Evolutionary conservation across 2,329 filamentous ascomycete species (phyloP), one percentile per base, ranked within the genome.

Genomic region (Verticillium klebahnii): DNA sequence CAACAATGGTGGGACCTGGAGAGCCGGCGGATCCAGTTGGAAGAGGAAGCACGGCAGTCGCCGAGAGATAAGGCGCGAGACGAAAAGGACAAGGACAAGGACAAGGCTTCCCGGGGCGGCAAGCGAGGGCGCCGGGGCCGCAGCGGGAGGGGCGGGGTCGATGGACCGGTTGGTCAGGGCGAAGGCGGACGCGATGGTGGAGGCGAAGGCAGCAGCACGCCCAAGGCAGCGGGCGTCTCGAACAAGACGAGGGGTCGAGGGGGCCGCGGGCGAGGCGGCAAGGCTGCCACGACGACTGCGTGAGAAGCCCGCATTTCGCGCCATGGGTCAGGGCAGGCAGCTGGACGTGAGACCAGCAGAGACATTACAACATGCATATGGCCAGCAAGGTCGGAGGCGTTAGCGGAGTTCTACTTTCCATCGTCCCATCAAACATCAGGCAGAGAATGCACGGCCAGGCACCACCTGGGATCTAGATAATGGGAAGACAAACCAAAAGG

Each of bases 1-100:
- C 92, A 97, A 72, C 89, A 96, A 72, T 97, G 93, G 93, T 97
- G 93, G 93, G 92, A 96, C 67, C 88, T 90, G 65, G 93, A 97
- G 74, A 92, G 89, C 69, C 83, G 83, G 63, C 82, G 90, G 32
- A 85, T 89, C 40, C 88, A 89, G 66, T 85, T 89, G 67, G 86
- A 87, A 64, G 86, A 87, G 64, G 84, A 85, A 64, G 80, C 81
- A 3, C 71, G 75, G 55, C 73, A 77, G 58, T 70, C 73, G 29
- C 71, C 70, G 37, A 75, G 74, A 62, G 75, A 77, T 55, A 78
- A 82, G 67, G 80, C 78, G 14, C 77, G 78, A 60, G 78, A 73
- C 61, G 75, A 73, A 75, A 70, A 71, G 72, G 65, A 57, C 64
- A 12, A 62, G 54, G 60, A 61, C 9, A 58, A 58, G 54, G 60